Evolutionary conservation across 2,329 filamentous ascomycete species (phyloP), one percentile per base, ranked within the genome.

Genomic region (Colletotrichum chrysophilum): DNA sequence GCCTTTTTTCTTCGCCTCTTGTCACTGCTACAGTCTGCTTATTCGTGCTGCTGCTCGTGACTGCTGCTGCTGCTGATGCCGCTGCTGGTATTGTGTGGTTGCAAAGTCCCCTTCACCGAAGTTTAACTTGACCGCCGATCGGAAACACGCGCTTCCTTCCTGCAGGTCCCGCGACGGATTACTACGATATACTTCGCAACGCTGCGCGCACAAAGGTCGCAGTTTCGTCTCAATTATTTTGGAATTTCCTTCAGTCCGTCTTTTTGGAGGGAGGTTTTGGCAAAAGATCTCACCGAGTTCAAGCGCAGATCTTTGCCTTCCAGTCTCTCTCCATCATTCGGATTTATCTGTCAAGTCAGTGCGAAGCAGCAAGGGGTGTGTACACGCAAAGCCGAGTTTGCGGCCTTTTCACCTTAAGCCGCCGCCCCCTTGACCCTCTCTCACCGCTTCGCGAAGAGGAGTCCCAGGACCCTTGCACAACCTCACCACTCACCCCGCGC

Each of bases 61-160:
- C 38, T 32, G 65, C 26, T 32, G 21, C n/a, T 61, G 58, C 36
- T 12, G 55, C 26, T 62, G 56, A 30, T 55, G 26, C 26, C 10
- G 26, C 56, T 34, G 58, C 30, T 28, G 21, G 28, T 62, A 28
- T 66, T 62, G 43, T 21, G 43, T 52, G 43, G 43, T 52, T 52
- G 43, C 43, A 52, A 52, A 52, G 43, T 52, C 10, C 43, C n/a
- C 32, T 62, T 62, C 67, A 68, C 56, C 73, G 43, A 75, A 67
- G 56, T 38, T 64, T 73, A 73, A 60, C 73, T 68, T 64, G 70
- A 73, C 73, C 73, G 64, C 73, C 64, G 70, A 68, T 68, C 73
- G 56, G 64, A 64, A 61, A 66, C 61, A 32, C 18, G 43, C 43
- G 43, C 21, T 48, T 52, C 32, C 30, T 7, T 32, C 56, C 55